Evolutionary conservation across 805 yeast species (phyloP), one percentile per base, ranked within the genome.

Genomic region (Monosporozyma solicola): DNA sequence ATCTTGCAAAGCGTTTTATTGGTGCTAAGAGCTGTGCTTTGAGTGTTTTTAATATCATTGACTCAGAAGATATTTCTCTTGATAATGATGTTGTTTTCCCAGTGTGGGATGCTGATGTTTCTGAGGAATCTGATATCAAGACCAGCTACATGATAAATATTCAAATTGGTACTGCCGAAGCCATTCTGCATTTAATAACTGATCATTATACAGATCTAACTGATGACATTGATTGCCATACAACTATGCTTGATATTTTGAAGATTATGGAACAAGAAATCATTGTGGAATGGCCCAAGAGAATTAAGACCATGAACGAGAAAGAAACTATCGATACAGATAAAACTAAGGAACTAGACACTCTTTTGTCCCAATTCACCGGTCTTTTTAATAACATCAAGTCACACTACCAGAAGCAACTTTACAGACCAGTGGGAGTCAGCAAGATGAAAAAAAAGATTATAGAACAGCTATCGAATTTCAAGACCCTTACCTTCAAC

Each of bases 151-250:
- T 87, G 47, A 82, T 85, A 10, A 87, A 84, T 62, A 86, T 91
- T 45, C 94, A 90, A 63, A 74, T 85, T 41, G 95, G 95, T 43
- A 80, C 90, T 33, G 72, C 90, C 54, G 95, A 87, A 63, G 87
- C 89, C 0, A 71, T 89, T 53, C 76, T 82, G 46, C 77, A 84
- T 32, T 76, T 95, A 66, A 80, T 88, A 22, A 76, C 80, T 47
- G 83, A 84, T 58, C 87, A 85, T 63, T 90, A 84, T 65, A 69
- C 78, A 31, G 94, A 87, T 63, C 87, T 91, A 62, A 76, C 84
- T 3, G 85, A 83, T 63, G 87, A 85, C 59, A 63, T 84, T 55
- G 67, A 71, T 11, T 82, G 84, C 60, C 82, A 85, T 59, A 71
- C 74, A 4, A 72, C 77, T 2, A 76, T 88, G 61, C 78, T 85